Evolutionary conservation across 129 eudicot genomes (phyloP).

Genomic region (Centella asiatica): DNA sequence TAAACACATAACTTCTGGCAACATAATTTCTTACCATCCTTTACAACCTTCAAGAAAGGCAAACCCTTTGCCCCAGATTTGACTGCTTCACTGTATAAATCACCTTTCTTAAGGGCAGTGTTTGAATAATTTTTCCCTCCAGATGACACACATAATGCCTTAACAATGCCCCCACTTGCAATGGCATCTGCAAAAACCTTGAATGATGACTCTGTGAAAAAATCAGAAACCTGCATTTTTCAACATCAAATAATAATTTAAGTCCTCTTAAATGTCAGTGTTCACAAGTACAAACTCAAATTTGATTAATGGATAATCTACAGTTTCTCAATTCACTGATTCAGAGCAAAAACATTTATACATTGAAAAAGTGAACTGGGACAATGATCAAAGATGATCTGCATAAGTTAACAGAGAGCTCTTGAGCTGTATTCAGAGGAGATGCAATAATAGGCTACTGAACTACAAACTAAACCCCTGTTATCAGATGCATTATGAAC

Average conservation of each 20-base stretch:
- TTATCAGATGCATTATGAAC: not conserved
- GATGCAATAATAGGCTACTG: not conserved
- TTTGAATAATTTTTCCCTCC: conserved; percentile 80
- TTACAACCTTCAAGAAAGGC: conserved; percentile 77
- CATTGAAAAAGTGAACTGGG: not conserved
- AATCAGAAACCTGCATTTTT: conserved; percentile 70
- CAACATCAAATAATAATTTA: not conserved
- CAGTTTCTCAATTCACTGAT: no score
- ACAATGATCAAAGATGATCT: not conserved
- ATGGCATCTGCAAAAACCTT: conserved; percentile 76
- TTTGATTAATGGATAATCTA: no score
- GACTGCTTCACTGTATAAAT: conserved; percentile 66
- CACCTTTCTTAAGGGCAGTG: conserved; percentile 86
- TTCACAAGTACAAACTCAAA: no score
- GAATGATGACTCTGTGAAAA: conserved; percentile 61
- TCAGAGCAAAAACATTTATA: not conserved
- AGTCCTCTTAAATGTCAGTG: not conserved
- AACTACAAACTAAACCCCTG: not conserved
- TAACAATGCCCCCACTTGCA: conserved; percentile 63
- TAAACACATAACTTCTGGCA: not conserved
- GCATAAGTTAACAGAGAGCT: no score
- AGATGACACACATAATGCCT: conserved; percentile 72
- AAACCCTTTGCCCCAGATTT: conserved; percentile 98
- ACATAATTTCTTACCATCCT: conserved; percentile 42
- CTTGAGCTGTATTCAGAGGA: not conserved